Evolutionary conservation across 2,329 filamentous ascomycete species (phyloP).

Genomic region (Zelopaecilomyces penicillatus): DNA sequence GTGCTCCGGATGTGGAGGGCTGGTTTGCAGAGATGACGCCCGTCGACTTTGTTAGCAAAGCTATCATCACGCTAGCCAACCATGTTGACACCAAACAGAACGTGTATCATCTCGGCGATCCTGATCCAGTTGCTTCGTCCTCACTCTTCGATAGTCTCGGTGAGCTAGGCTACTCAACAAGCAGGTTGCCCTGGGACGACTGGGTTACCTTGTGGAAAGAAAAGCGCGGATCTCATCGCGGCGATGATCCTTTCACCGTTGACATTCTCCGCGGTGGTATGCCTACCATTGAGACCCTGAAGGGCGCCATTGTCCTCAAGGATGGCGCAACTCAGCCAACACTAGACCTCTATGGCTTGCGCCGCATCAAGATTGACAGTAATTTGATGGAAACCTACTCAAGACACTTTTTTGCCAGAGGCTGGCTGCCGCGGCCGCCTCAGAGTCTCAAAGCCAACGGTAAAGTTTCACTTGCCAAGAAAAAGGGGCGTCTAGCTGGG

Average conservation of each 20-base stretch:
- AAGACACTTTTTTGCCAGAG: conserved; percentile 71
- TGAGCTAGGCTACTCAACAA: conserved; percentile 62
- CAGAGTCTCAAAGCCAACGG: conserved; percentile 31
- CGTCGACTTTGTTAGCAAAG: conserved; percentile 70
- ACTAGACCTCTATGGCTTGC: conserved; percentile 42
- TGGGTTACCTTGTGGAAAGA: conserved; percentile 70
- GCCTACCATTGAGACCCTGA: conserved; percentile 64
- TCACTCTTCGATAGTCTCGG: conserved; percentile 56
- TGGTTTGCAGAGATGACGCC: conserved; percentile 82
- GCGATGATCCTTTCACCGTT: conserved; percentile 65
- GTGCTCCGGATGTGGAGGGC: conserved; percentile 59
- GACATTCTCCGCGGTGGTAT: conserved; percentile 75
- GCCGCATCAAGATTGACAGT: conserved; percentile 60
- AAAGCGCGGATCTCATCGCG: conserved; percentile 57
- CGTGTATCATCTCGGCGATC: conserved; percentile 68
- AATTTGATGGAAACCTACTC: conserved; percentile 69
- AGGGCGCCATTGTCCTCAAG: conserved; percentile 64
- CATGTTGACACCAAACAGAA: conserved; percentile 53
- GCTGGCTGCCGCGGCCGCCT: conserved; percentile 63
- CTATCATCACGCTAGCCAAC: conserved; percentile 62
- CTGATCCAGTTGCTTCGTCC: conserved; percentile 58
- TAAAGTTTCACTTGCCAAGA: conserved; percentile 3
- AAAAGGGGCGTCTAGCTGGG: conserved; percentile 53
- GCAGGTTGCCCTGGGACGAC: conserved; percentile 58
- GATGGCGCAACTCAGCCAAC: conserved; percentile 59